Conservation (phyloP, 495 filamentous ascomycete species). For the Xylaria venustula region DNA sequence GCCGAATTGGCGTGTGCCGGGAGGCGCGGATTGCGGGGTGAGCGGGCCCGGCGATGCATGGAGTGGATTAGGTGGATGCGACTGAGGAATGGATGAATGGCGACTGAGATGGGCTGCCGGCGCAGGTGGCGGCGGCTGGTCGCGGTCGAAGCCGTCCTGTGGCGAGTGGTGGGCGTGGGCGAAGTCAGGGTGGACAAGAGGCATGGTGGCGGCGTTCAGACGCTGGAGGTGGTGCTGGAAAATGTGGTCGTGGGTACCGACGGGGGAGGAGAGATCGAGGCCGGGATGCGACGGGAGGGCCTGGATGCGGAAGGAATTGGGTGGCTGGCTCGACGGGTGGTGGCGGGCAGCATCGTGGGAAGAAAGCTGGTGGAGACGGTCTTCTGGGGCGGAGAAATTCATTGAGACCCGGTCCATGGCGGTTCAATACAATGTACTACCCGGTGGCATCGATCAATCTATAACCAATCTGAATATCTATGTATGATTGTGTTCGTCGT, state of each 20-base stretch:
- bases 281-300: conserved; percentile 38
- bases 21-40: conserved; percentile 31
- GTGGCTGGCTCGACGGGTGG: conserved; percentile 20
- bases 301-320: conserved; percentile 25
- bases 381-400: conserved; percentile 20
- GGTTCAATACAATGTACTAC: neutral
- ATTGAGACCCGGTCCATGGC: conserved; percentile 31
- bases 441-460: no score
- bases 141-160: conserved; percentile 25
- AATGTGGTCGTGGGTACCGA: conserved; percentile 29
- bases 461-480: no score
- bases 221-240: conserved; percentile 39
- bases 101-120: conserved; percentile 20
- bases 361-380: conserved; percentile 10
- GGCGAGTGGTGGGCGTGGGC: conserved; percentile 32
- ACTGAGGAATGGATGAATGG: conserved; percentile 25
- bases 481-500: neutral
- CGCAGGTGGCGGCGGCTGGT: conserved; percentile 28
- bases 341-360: conserved; percentile 24
- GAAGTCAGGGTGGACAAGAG: conserved; percentile 38
- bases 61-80: conserved; percentile 35
- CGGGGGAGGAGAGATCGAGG: conserved; percentile 33
- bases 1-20: conserved; percentile 40
- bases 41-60: conserved; percentile 28
- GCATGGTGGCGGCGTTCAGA: conserved; percentile 34